These are phyloP conservation scores for Pichia phayaonensis DNA, from an alignment of 805 yeast genomes.

Conservation along the genomic window DNA sequence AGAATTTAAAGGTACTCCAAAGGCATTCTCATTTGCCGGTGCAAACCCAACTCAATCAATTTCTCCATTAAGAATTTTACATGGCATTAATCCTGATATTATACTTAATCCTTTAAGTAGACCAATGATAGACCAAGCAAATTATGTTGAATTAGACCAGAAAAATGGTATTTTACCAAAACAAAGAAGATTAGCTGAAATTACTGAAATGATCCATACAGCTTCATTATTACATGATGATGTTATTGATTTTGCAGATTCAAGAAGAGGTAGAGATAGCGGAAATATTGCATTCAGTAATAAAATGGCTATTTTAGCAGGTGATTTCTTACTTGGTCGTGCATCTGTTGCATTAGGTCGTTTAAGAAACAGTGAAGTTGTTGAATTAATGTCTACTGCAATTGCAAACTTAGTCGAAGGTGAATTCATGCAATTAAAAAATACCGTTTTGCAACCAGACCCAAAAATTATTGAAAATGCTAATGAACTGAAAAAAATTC, in stretches of 20 bases:
- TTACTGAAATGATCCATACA: conserved; percentile 97
- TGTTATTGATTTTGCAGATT: conserved; percentile 85
- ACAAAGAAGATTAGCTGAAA: conserved; percentile 92
- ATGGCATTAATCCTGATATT: conserved; percentile 83
- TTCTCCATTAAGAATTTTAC: conserved; percentile 74
- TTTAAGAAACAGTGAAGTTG: conserved; percentile 92
- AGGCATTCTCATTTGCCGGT: conserved; percentile 48
- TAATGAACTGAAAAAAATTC: conserved; percentile 38
- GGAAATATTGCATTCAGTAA: conserved; percentile 93
- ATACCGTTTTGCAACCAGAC: conserved; percentile 63
- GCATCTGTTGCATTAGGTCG: conserved; percentile 95
- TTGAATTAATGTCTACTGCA: conserved; percentile 88
- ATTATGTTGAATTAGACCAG: conserved; percentile 38
- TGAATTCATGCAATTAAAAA: conserved; percentile 96
- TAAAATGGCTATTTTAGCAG: conserved; percentile 96
- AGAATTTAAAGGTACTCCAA: conserved; percentile 52
- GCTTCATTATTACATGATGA: conserved; percentile 95
- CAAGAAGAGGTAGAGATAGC: conserved; percentile 82
- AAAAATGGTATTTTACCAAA: conserved; percentile 83
- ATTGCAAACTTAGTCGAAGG: conserved; percentile 98
- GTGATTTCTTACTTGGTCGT: conserved; percentile 90
- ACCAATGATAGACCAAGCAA: conserved; percentile 68
- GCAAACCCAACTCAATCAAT: conserved; percentile 54
- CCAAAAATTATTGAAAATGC: conserved; percentile 36
- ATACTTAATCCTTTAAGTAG: conserved; percentile 76